Base-by-base conservation (phyloP, 2,329 filamentous ascomycete species). In the Thelonectria rubi region DNA sequence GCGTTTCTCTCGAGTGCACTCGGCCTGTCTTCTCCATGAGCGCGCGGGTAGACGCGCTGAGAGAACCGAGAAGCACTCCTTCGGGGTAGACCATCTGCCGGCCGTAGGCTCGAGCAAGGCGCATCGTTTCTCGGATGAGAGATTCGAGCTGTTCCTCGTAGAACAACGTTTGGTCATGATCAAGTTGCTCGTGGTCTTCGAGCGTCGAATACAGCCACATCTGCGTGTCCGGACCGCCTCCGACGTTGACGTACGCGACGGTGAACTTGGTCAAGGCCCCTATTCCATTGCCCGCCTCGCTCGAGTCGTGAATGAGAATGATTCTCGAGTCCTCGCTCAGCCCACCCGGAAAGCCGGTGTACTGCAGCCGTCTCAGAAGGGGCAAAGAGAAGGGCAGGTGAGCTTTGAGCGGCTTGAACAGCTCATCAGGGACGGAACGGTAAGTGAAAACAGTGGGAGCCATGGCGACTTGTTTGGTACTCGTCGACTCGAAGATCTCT, bases 281-380 rank as follows among this genome's bases (percentile, higher is more conserved):
- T 5, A 50, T 8, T 4, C 58, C 56, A 5, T 64, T 51, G 1
- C 52, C 47, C 1, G 64, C 8, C 2, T 55, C 42, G 0, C 47
- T 37, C 2, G 50, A 48, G 2, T 67, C 64, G 1, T 74, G 75
- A 12, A 74, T 75, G 46, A 80, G 73, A 15, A 86, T 67, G 8
- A 84, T 76, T 57, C 71, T 84, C 6, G 76, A 79, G 67, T 74
- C 77, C 66, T 74, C 75, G 37, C 74, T 83, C 20, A 79, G 79
- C 32, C 78, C 79, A 26, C 74, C 74, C 0, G 76, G 72, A 39
- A 77, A 74, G n/a, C 72, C 78, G 20, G 82, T 78, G 72, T 86
- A 88, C 63, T 90, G 86, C 5, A 91, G 77, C 2, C 89, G 82
- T n/a, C 89, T 84, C 47, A 88, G 79, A 5, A 91, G 75, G 6